Evolutionary conservation across 495 filamentous ascomycete genomes (phyloP).

Genomic region (Aspergillus asperescens): DNA sequence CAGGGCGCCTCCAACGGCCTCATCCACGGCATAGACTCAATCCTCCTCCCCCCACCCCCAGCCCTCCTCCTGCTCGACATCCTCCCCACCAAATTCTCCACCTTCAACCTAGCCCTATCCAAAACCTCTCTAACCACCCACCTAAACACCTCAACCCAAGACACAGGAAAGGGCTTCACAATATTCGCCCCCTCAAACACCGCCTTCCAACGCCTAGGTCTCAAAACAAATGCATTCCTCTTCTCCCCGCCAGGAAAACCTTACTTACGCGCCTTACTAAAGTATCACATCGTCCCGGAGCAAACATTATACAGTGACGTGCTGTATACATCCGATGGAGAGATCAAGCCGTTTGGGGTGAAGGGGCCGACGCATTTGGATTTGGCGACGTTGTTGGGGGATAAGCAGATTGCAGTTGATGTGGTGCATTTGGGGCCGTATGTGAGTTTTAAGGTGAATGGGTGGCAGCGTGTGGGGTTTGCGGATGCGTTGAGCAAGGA

Average conservation of each 20-base stretch:
- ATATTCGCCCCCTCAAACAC: slow-evolving; percentile 18
- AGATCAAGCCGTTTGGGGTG: slow-evolving; percentile 20
- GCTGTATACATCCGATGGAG: slow-evolving; percentile 23
- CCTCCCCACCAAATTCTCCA: slow-evolving; percentile 69
- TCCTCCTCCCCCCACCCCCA: slow-evolving; percentile 68
- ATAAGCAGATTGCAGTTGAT: slow-evolving; percentile 58
- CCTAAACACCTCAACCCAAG: slow-evolving; percentile 62
- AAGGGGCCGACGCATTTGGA: slow-evolving; percentile 51
- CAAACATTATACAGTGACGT: slow-evolving; percentile 78
- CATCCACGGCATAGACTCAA: slow-evolving; percentile 65
- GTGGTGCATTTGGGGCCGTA: slow-evolving; percentile 57
- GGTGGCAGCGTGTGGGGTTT: slow-evolving; percentile 51
- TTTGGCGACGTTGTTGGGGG: slow-evolving; percentile 60
- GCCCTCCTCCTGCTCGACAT: slow-evolving; percentile 55
- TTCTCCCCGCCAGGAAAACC: slow-evolving; percentile 13
- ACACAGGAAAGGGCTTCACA: slow-evolving; percentile 46
- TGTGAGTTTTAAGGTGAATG: slow-evolving; percentile 67
- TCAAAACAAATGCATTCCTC: slow-evolving; percentile 15
- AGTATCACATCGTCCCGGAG: slow-evolving; percentile 48
- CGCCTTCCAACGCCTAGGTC: slow-evolving; percentile 15
- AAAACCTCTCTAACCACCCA: slow-evolving; percentile 59
- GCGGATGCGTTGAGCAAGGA: slow-evolving; percentile 64
- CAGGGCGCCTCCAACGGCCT: slow-evolving; percentile 67
- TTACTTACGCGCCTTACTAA: slow-evolving; percentile 15
- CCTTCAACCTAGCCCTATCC: slow-evolving; percentile 62